phyloP scores from a whole-genome alignment of 2,329 filamentous ascomycete species.

The Colletotrichum higginsianum region DNA sequence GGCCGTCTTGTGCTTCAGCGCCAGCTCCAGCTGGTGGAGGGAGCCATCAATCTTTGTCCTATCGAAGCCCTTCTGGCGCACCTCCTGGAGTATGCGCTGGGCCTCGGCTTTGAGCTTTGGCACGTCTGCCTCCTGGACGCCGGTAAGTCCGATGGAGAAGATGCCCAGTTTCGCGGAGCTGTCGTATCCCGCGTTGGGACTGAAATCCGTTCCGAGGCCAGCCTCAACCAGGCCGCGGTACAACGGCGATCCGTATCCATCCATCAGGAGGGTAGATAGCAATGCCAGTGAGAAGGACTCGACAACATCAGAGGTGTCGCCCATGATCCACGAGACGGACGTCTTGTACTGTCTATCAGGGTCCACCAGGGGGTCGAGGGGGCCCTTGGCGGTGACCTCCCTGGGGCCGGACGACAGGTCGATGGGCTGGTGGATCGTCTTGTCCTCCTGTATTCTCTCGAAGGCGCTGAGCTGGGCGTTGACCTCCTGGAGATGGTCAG shows the following conservation, averaged over 20 bases:
- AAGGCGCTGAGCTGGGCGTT: constrained; percentile 82
- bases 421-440: constrained; percentile 83
- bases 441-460: constrained; percentile 77
- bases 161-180: constrained; percentile 82
- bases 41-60: constrained; percentile 92
- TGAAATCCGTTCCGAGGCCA: constrained; percentile 92
- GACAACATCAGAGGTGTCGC: constrained; percentile 84
- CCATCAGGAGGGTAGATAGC: constrained; percentile 86
- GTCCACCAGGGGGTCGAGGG: constrained; percentile 88
- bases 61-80: constrained; percentile 84
- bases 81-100: constrained; percentile 79
- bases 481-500: constrained; percentile 84
- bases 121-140: constrained; percentile 87
- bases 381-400: constrained; percentile 81
- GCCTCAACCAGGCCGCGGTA: constrained; percentile 92
- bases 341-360: constrained; percentile 93
- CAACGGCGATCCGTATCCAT: constrained; percentile 94
- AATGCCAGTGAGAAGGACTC: constrained; percentile 91
- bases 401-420: constrained; percentile 77
- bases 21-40: constrained; percentile 93
- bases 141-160: constrained; percentile 91
- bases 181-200: constrained; percentile 94
- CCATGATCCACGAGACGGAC: constrained; percentile 92
- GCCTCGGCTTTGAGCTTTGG: constrained; percentile 82
- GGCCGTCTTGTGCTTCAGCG: constrained; percentile 95